Conservation (phyloP, 1,139 yeast species). For the Kluyveromyces marxianus region DNA sequence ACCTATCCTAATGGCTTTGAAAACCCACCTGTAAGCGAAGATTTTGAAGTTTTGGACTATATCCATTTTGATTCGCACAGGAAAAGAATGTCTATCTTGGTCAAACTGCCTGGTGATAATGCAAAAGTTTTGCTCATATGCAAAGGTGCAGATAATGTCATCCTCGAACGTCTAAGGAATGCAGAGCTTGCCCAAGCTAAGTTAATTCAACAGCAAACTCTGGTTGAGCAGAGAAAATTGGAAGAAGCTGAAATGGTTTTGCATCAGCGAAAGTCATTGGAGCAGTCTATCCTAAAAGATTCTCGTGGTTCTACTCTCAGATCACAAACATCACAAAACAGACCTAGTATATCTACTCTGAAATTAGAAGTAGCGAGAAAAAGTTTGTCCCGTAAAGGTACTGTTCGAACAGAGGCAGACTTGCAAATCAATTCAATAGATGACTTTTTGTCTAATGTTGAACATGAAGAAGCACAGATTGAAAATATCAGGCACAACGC, state of each 20-base stretch:
- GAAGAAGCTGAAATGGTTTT: conserved; percentile 77
- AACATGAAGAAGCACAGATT: conserved; percentile 47
- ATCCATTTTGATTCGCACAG: conserved; percentile 84
- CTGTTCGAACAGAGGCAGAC: conserved; percentile 27
- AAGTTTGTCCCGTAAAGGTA: conserved; percentile 21
- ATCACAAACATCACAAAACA: conserved; percentile 9
- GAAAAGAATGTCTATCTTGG: conserved; percentile 89
- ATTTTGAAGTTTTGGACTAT: conserved; percentile 65
- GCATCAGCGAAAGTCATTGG: conserved; percentile 38
- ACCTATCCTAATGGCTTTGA: conserved; percentile 81
- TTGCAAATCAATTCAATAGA: conserved; percentile 45
- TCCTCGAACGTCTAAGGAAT: conserved; percentile 63
- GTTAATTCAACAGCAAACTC: conserved; percentile 54
- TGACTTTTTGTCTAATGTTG: conserved; percentile 42
- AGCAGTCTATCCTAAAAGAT: conserved; percentile 15
- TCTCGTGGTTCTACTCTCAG: conserved; percentile 15
- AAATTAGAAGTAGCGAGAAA: conserved; percentile 29
- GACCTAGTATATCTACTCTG: conserved; percentile 27
- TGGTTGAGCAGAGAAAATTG: conserved; percentile 56
- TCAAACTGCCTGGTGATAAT: conserved; percentile 57
- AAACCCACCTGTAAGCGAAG: conserved; percentile 51
- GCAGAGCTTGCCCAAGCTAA: conserved; percentile 52
- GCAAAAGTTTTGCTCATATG: conserved; percentile 71
- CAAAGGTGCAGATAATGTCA: conserved; percentile 95
- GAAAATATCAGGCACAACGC: conserved; percentile 53